Evolutionary conservation across 805 yeast species (phyloP).

Genomic region (Candida tibetensis): DNA sequence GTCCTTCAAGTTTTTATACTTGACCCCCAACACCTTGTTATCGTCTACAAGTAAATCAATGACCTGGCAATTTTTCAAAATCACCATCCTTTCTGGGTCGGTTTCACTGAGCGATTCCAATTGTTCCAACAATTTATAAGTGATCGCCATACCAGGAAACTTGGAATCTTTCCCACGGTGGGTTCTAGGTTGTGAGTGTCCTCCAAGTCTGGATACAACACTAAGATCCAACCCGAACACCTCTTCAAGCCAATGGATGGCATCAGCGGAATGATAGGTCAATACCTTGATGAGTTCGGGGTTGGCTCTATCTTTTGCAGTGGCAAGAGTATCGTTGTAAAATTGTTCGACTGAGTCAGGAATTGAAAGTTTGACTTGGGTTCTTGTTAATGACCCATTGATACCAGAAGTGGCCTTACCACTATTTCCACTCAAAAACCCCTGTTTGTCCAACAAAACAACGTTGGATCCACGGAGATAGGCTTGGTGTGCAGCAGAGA

Average conservation of each 20-base stretch:
- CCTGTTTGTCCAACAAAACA: constrained; percentile 55
- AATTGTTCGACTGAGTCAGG: constrained; percentile 59
- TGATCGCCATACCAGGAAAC: constrained; percentile 66
- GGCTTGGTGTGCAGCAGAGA: constrained; percentile 59
- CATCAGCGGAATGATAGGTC: constrained; percentile 59
- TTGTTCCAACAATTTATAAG: constrained; percentile 50
- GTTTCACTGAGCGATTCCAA: constrained; percentile 45
- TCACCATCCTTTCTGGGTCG: constrained; percentile 39
- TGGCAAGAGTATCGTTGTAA: constrained; percentile 61
- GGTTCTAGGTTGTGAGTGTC: constrained; percentile 77
- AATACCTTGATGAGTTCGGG: constrained; percentile 57
- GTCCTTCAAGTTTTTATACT: constrained; percentile 29
- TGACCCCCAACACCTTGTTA: constrained; percentile 27
- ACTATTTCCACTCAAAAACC: constrained; percentile 61
- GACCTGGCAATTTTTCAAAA: constrained; percentile 27
- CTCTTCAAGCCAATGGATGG: constrained; percentile 71
- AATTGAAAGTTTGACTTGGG: constrained; percentile 50
- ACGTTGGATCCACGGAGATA: constrained; percentile 53
- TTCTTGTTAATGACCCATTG: constrained; percentile 67
- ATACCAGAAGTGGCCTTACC: constrained; percentile 69
- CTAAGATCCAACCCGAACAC: constrained; percentile 61
- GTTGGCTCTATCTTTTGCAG: constrained; percentile 62
- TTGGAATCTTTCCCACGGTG: constrained; percentile 71
- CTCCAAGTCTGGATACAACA: constrained; percentile 74
- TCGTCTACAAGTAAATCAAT: constrained; percentile 37